Percentiles rank a stretch among this genome's conserved stretches.
phyloP scores from a whole-genome alignment of 2,329 filamentous ascomycete species.

The Claviceps fusiformis region DNA sequence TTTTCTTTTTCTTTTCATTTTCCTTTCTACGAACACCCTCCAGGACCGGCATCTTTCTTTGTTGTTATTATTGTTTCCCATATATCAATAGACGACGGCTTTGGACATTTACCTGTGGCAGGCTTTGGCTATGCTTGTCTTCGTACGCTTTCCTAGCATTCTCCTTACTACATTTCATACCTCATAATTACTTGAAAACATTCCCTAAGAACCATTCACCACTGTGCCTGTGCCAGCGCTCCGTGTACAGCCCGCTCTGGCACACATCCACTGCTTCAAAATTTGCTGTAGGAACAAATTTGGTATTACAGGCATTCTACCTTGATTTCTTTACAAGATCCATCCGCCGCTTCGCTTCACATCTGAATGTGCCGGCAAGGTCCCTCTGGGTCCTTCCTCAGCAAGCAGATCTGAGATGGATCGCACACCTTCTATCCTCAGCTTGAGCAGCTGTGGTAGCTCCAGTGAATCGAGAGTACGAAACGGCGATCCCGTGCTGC shows the following conservation, averaged over 20 bases:
- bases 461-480: conserved; percentile 16
- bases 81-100: neutral
- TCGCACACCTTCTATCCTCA: conserved; percentile 17
- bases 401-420: conserved; percentile 12
- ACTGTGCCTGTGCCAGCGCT: neutral
- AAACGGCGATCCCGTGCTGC: conserved; percentile 21
- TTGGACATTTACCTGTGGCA: neutral
- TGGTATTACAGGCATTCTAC: neutral
- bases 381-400: neutral
- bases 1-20: neutral
- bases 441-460: conserved; percentile 22
- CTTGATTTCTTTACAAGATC: neutral
- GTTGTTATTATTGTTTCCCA: neutral
- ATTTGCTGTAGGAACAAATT: neutral
- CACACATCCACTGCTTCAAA: neutral
- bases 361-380: neutral
- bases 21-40: neutral
- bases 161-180: too few relatives aligned
- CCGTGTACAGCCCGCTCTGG: neutral
- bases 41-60: neutral
- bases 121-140: neutral
- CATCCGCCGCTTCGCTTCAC: neutral
- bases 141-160: neutral
- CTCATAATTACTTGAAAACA: neutral
- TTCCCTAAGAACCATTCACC: neutral